Base-by-base conservation (phyloP, 2,329 filamentous ascomycete species). In the Penicillium sp. region DNA sequence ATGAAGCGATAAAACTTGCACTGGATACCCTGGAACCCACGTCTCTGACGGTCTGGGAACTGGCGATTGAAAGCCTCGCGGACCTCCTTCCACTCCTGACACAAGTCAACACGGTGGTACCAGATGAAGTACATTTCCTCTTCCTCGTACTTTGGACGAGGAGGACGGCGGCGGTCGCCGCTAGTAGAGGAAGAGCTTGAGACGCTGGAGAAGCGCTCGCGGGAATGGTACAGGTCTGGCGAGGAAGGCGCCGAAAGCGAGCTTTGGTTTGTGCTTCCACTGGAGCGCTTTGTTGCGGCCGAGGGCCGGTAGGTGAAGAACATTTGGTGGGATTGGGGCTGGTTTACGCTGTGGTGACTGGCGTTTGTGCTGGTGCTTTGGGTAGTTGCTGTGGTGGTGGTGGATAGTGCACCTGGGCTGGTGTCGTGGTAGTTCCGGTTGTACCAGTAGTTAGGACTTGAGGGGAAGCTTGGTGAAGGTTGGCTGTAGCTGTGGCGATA, bases 1-100 rank as follows among this genome's bases (percentile, higher is more conserved):
- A 79, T 75, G 53, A 78, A 73, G n/a, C 78, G 75, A 62, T 80
- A 80, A 61, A 77, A 79, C 58, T 78, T 78, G 71, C 78, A 80
- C 63, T 80, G 77, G 19, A 80, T 76, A 0, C 77, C 78, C 57
- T 75, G 72, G 62, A 77, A 77, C 5, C 71, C 72, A 14, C 72
- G 67, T 22, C 73, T 67, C 60, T 74, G 73, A 16, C 73, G 71
- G 12, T 62, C 65, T 17, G 74, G 73, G 51, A 79, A 80, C 54
- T 78, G 75, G 0, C 61, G 65, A 60, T 76, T 75, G 59, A 77
- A 80, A 53, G 69, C 71, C 50, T 76, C 70, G 26, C 73, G 70
- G 22, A 79, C 74, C 57, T 77, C 71, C 56, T 75, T 75, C 77
- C 77, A 80, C 56, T 77, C 73, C 64, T 77, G 71, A 43, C 69